phyloP scores from a whole-genome alignment of 352 stramenopile species.

The Phytophthora podocarpi region DNA sequence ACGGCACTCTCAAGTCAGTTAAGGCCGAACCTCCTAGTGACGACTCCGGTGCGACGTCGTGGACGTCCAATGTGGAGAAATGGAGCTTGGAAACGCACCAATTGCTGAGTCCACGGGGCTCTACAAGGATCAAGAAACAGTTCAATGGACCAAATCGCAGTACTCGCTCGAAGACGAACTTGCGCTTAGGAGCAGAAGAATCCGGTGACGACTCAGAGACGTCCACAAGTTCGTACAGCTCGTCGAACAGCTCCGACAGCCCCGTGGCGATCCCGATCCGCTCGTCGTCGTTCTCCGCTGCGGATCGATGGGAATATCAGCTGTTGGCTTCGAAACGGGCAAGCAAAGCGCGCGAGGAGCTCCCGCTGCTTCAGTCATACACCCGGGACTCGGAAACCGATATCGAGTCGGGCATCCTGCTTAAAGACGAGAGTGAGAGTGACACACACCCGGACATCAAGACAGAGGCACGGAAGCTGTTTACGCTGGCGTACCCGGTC shows the following conservation, averaged over 20 bases:
- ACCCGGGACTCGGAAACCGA: conserved; percentile 21
- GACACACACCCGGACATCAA: conserved; percentile 32
- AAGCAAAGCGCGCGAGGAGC: conserved; percentile 31
- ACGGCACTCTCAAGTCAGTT: conserved; percentile 28
- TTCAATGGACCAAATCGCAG: conserved; percentile 12
- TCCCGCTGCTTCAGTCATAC: conserved; percentile 43
- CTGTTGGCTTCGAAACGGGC: conserved; percentile 5
- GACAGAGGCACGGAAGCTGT: conserved; percentile 39
- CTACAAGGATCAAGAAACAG: conserved; percentile 36
- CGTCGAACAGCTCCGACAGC: conserved; percentile 31
- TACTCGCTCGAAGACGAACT: conserved; percentile 7
- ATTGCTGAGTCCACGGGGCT: conserved; percentile 40
- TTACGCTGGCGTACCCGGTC: conserved; percentile 59
- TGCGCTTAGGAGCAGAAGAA: conserved; percentile 26
- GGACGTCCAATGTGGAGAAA: conserved; percentile 52
- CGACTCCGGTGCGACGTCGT: conserved; percentile 27
- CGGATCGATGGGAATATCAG: conserved; percentile 17
- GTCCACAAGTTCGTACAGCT: conserved; percentile 43
- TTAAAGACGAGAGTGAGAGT: conserved; percentile 13
- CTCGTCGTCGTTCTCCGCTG: conserved; percentile 26
- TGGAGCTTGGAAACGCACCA: conserved; percentile 39
- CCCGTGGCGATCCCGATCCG: conserved; percentile 19
- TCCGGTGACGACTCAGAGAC: conserved; percentile 52
- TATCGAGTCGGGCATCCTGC: conserved; percentile 29
- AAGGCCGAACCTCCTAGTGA: conserved; percentile 17